A percentile compares a stretch with the other conserved stretches of the same genome.
phyloP scores from a whole-genome alignment of 1,284 basidiomycete species.

The Ustilago shanxiensis region DNA sequence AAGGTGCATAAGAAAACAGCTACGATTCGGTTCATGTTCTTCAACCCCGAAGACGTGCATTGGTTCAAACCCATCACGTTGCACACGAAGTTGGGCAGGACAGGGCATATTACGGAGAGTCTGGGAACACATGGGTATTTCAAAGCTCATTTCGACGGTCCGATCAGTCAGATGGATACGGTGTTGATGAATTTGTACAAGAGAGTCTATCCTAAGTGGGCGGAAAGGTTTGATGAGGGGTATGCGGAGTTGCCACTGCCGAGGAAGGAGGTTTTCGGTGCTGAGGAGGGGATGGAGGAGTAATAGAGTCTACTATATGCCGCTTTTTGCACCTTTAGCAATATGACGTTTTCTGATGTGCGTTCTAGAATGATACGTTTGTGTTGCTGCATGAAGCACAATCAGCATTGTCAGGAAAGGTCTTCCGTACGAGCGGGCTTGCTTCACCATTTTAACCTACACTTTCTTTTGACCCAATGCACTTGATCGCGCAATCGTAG shows the following conservation, averaged over 20 bases:
- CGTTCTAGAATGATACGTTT: too few relatives aligned
- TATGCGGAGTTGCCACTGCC: constrained; percentile 40
- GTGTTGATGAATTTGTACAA: constrained; percentile 62
- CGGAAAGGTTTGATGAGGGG: constrained; percentile 13
- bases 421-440: too few relatives aligned
- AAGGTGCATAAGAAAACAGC: constrained; percentile 98
- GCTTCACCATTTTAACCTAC: too few relatives aligned
- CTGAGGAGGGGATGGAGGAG: constrained; percentile 8
- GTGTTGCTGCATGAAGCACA: too few relatives aligned
- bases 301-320: constrained; percentile 3
- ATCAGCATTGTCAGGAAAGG: too few relatives aligned
- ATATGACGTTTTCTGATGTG: too few relatives aligned
- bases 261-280: constrained; percentile 27
- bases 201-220: constrained; percentile 89
- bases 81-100: constrained; percentile 90
- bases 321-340: too few relatives aligned
- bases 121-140: constrained; percentile 99
- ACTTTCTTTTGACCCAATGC: too few relatives aligned
- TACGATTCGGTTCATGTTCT: constrained; percentile 98
- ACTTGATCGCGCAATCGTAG: too few relatives aligned
- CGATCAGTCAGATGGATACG: constrained; percentile 88
- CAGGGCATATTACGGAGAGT: constrained; percentile 89
- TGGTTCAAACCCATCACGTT: constrained; percentile 95
- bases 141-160: constrained; percentile 94
- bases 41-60: constrained; percentile 90